Percentiles rank a stretch among this genome's conserved stretches.
Evolutionary conservation across 176 grass and related monocot genomes (phyloP).

Genomic region (Aegilops speltoides): DNA sequence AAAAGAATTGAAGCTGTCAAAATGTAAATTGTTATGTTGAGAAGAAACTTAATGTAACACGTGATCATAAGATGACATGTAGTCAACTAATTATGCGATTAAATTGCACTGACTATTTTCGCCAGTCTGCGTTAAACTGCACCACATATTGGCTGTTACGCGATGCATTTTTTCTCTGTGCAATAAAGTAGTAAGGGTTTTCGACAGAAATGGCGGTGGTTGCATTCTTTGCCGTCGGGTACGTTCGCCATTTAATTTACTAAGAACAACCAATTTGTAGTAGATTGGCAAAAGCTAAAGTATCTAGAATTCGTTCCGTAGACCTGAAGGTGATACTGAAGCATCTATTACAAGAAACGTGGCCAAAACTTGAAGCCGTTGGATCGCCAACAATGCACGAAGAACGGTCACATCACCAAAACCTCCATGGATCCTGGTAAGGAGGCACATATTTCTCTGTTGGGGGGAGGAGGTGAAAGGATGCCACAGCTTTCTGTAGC

Average conservation of each 20-base stretch:
- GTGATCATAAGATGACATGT: too few relatives aligned
- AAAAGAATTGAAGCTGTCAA: too few relatives aligned
- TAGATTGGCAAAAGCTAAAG: not conserved
- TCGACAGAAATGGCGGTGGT: not conserved
- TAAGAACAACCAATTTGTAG: not conserved
- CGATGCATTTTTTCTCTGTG: too few relatives aligned
- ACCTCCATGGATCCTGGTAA: conserved; percentile 97
- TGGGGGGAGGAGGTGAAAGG: conserved; percentile 79
- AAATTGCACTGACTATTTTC: too few relatives aligned
- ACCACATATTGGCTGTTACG: too few relatives aligned
- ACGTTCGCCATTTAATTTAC: not conserved
- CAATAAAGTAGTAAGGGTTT: too few relatives aligned
- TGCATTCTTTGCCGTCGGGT: not conserved
- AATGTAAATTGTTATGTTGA: too few relatives aligned
- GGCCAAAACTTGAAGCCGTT: not conserved
- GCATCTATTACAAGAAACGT: conserved; percentile 17
- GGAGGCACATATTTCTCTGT: conserved; percentile 90
- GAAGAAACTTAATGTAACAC: too few relatives aligned
- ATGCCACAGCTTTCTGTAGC: conserved; percentile 73
- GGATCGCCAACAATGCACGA: not conserved
- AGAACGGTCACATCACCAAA: conserved; percentile 63
- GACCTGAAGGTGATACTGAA: conserved; percentile 26
- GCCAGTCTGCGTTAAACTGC: too few relatives aligned
- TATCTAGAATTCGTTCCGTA: not conserved
- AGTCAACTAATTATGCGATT: too few relatives aligned